Conservation (phyloP, 116 monocot species). For the Dioscorea cayenensis region DNA sequence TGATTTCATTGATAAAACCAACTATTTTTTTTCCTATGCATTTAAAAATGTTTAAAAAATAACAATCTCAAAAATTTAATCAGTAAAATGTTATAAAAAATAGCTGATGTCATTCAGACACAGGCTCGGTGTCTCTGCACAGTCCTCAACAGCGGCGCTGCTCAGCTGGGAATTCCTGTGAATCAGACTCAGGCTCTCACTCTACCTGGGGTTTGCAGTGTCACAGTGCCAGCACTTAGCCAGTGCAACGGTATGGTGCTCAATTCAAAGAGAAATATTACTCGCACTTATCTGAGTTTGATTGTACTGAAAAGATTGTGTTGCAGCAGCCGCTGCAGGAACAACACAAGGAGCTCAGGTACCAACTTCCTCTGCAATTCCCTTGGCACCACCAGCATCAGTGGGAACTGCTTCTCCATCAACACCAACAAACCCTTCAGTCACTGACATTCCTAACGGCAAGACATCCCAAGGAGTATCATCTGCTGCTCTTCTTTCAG, state of each 20-base stretch:
- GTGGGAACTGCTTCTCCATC: neutral
- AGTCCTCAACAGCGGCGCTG: slow-evolving; percentile 4
- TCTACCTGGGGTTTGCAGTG: slow-evolving; percentile 28
- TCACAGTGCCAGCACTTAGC: slow-evolving; percentile 13
- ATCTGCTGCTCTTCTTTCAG: neutral
- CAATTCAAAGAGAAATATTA: neutral
- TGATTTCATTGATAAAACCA: too few relatives aligned
- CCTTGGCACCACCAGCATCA: neutral
- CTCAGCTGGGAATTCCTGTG: slow-evolving; percentile 16
- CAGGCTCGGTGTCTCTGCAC: slow-evolving; percentile 41
- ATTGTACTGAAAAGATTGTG: neutral
- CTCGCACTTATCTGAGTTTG: neutral
- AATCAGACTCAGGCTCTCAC: slow-evolving; percentile 24
- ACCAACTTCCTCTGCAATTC: neutral
- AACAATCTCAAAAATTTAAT: too few relatives aligned
- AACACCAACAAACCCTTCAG: slow-evolving; percentile 8
- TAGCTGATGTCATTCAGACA: slow-evolving; percentile 24
- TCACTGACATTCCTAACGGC: slow-evolving; percentile 1
- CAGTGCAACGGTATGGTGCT: slow-evolving; percentile 19
- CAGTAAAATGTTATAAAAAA: too few relatives aligned
- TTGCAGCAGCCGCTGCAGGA: neutral
- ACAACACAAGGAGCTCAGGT: neutral
- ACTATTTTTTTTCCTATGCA: too few relatives aligned
- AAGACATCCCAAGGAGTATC: neutral
- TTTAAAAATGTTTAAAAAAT: too few relatives aligned